phyloP scores from a whole-genome alignment of 352 stramenopile genomes.

The Globisporangium uncinulatum region DNA sequence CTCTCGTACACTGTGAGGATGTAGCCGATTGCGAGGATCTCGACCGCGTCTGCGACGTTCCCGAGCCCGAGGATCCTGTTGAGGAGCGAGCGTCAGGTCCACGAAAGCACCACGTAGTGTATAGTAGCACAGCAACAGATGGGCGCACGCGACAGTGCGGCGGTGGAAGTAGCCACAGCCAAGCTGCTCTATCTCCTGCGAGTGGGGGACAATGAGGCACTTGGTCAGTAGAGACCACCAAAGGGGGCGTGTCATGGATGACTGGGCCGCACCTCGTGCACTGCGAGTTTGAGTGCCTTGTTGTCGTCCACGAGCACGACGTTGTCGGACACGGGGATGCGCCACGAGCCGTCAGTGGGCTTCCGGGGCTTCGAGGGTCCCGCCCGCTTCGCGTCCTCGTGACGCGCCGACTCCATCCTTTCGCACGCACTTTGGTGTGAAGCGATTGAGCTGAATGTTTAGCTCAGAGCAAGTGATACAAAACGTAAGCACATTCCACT shows the following conservation, averaged over 20 bases:
- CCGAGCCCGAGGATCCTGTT: conserved; percentile 65
- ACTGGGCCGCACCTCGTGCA: conserved; percentile 35
- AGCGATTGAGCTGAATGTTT: too few relatives aligned
- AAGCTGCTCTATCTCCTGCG: conserved; percentile 68
- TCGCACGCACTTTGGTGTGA: too few relatives aligned
- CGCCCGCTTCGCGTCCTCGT: background rate
- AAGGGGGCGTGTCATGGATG: background rate
- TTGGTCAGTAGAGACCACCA: background rate
- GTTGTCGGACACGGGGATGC: conserved; percentile 7
- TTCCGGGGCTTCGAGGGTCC: background rate
- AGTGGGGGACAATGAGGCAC: background rate
- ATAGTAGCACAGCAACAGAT: conserved; percentile 3
- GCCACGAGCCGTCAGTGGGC: background rate
- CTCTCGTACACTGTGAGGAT: conserved; percentile 80
- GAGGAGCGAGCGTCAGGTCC: background rate
- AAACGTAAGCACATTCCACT: too few relatives aligned
- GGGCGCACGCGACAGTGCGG: conserved; percentile 60
- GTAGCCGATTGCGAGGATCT: conserved; percentile 89
- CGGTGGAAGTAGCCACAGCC: conserved; percentile 68
- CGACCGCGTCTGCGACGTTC: conserved; percentile 87
- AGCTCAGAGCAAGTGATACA: too few relatives aligned
- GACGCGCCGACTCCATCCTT: too few relatives aligned
- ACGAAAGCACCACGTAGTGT: background rate
- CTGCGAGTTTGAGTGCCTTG: conserved; percentile 56
- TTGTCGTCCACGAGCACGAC: conserved; percentile 42